Conservation (phyloP, 805 yeast species). For the Nakazawaea holstii region DNA sequence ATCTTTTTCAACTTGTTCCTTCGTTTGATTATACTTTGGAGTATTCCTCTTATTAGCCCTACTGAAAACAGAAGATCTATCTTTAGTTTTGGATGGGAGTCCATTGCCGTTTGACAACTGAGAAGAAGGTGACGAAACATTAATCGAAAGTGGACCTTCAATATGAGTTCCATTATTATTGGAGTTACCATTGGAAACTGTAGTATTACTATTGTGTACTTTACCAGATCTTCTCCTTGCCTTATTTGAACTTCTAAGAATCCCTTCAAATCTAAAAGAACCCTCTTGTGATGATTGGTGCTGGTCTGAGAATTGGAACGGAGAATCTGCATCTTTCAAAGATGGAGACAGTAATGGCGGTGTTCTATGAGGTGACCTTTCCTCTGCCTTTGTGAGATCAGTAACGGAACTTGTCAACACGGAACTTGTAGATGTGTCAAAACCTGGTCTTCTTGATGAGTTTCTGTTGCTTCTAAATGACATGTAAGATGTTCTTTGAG, state of each 20-base stretch:
- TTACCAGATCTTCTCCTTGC: constrained; percentile 25
- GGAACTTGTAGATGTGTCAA: constrained; percentile 4
- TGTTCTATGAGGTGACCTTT: constrained; percentile 6
- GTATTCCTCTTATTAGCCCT: constrained; percentile 11
- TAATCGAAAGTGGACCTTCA: not conserved
- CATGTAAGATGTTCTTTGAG: constrained; percentile 16
- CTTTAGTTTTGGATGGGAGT: constrained; percentile 11
- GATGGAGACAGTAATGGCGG: constrained; percentile 6
- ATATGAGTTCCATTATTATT: not conserved
- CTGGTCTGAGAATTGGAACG: constrained; percentile 14
- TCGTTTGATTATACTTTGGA: constrained; percentile 4
- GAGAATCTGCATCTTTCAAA: constrained; percentile 2
- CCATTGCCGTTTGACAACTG: not conserved
- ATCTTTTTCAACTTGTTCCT: not conserved
- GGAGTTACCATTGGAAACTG: not conserved
- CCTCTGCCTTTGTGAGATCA: constrained; percentile 3
- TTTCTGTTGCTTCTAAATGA: constrained; percentile 17
- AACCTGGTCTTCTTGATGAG: constrained; percentile 5
- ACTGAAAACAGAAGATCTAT: constrained; percentile 20
- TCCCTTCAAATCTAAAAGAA: constrained; percentile 38
- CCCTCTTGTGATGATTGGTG: constrained; percentile 27
- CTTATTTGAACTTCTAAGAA: constrained; percentile 31
- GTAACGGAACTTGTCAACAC: not conserved
- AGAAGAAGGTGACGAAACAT: not conserved
- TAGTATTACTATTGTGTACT: not conserved